phyloP scores from a whole-genome alignment of 768 basidiomycete genomes.

The Pleurotus citrinopileatus region DNA sequence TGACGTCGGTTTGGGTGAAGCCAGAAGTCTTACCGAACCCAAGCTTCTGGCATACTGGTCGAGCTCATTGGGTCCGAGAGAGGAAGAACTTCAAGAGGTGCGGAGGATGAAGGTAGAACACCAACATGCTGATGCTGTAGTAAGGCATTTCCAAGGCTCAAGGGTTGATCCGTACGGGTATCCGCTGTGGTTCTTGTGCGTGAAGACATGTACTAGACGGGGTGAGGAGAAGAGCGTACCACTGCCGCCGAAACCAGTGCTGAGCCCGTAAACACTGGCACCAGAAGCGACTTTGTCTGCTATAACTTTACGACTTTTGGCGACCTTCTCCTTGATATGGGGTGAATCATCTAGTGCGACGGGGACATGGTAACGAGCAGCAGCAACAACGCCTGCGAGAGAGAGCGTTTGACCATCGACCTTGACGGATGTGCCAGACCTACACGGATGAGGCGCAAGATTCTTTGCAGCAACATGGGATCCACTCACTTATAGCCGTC shows the following conservation, averaged over 20 bases:
- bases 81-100: constrained; percentile 52
- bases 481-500: constrained; percentile 49
- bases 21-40: constrained; percentile 54
- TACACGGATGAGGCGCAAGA: constrained; percentile 16
- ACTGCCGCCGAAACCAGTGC: constrained; percentile 77
- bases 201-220: neutral
- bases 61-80: constrained; percentile 67
- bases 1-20: neutral
- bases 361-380: constrained; percentile 52
- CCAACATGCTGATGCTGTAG: constrained; percentile 82
- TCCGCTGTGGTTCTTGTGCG: constrained; percentile 37
- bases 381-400: constrained; percentile 63
- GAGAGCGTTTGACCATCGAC: constrained; percentile 66
- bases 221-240: constrained; percentile 33
- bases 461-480: constrained; percentile 6
- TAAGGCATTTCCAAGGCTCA: constrained; percentile 77
- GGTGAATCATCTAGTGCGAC: constrained; percentile 41
- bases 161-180: constrained; percentile 73
- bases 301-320: constrained; percentile 64
- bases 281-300: constrained; percentile 63
- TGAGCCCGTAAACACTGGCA: constrained; percentile 78
- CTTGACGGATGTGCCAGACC: constrained; percentile 51
- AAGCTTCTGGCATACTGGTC: constrained; percentile 78
- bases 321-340: constrained; percentile 47
- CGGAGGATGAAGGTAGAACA: constrained; percentile 58